Percentiles rank a stretch among this genome's conserved stretches.
Conservation (phyloP, 2,329 filamentous ascomycete genomes). For the Exophiala sp. region DNA sequence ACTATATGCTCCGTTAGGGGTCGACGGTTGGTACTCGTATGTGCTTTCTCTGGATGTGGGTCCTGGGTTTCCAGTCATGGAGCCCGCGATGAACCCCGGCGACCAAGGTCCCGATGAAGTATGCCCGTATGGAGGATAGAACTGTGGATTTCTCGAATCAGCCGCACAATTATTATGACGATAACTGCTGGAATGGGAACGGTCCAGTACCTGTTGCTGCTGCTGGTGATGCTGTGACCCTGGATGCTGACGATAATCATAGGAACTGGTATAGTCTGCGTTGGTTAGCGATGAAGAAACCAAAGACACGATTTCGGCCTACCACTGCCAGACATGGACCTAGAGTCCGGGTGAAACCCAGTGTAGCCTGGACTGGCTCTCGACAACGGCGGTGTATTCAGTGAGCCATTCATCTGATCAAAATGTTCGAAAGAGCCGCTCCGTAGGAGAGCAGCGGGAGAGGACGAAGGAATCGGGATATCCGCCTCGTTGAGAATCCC, state of each 20-base stretch:
- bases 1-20: constrained; percentile 8
- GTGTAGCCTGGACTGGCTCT: constrained; percentile 14
- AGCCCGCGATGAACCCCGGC: constrained; percentile 8
- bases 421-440: constrained; percentile 20
- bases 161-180: constrained; percentile 7
- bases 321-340: constrained; percentile 15
- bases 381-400: constrained; percentile 11
- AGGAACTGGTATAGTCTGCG: constrained; percentile 13
- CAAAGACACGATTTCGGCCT: background rate
- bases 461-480: constrained; percentile 47
- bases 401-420: constrained; percentile 6
- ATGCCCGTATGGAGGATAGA: constrained; percentile 14
- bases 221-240: constrained; percentile 5
- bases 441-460: constrained; percentile 30
- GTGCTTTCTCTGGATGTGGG: constrained; percentile 12
- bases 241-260: constrained; percentile 8
- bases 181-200: constrained; percentile 5
- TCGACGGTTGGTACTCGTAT: constrained; percentile 12
- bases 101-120: constrained; percentile 6
- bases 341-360: constrained; percentile 5
- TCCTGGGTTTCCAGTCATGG: constrained; percentile 8
- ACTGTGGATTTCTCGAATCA: constrained; percentile 15
- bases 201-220: constrained; percentile 6
- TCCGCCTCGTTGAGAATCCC: constrained; percentile 38
- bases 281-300: constrained; percentile 7